Evolutionary conservation across 257 asterid species (phyloP).

Genomic region (Capsicum chinense): DNA sequence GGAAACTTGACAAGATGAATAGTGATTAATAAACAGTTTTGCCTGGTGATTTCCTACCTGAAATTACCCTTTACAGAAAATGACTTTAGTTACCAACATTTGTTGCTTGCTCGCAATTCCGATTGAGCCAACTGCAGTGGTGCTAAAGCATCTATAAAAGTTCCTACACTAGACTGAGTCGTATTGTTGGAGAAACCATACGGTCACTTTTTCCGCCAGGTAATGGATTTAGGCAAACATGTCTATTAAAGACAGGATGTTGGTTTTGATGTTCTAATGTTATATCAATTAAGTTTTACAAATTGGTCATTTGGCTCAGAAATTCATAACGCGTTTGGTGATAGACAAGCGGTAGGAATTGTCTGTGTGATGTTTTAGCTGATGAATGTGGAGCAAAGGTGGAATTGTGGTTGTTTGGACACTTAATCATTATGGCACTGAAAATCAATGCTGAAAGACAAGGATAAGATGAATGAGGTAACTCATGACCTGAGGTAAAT

Average conservation of each 20-base stretch:
- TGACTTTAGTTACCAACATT: not conserved
- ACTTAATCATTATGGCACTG: not conserved
- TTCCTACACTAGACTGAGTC: not conserved
- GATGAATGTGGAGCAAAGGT: not conserved
- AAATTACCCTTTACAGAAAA: not conserved
- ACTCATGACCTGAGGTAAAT: not conserved
- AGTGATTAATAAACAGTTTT: not conserved
- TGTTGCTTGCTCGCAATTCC: not conserved
- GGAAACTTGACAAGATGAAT: slow-evolving; percentile 5
- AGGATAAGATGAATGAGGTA: not conserved
- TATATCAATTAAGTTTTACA: not conserved
- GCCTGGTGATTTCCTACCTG: not conserved
- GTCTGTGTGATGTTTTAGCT: not conserved
- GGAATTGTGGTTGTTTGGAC: not conserved
- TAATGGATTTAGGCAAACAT: not conserved
- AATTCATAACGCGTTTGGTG: not conserved
- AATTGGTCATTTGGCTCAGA: not conserved
- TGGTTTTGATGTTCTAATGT: not conserved
- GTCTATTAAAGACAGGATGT: not conserved
- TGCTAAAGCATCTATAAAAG: not conserved
- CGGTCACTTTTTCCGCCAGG: not conserved
- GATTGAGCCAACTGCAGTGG: slow-evolving; percentile 4
- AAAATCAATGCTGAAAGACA: not conserved
- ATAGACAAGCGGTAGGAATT: not conserved
- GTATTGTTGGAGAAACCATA: not conserved